These are phyloP conservation scores for Amanita molliuscula DNA, from an alignment of 768 basidiomycete genomes.

Conservation along the genomic window DNA sequence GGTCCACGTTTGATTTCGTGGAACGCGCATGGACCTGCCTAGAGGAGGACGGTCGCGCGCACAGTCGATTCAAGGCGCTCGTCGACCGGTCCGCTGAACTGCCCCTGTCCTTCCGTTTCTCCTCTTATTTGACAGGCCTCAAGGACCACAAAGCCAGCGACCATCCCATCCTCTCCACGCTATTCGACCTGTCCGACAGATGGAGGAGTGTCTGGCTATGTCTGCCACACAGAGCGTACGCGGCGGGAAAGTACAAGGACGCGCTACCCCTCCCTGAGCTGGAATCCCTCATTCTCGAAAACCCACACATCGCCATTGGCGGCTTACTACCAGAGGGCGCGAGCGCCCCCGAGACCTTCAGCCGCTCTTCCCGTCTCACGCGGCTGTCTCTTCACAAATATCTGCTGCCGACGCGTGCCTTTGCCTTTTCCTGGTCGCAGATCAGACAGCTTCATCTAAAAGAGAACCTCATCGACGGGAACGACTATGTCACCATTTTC, in stretches of 20 bases:
- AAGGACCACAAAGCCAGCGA: not conserved
- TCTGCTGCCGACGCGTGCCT: not conserved
- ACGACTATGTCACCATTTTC: not conserved
- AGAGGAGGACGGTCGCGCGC: not conserved
- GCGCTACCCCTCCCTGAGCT: not conserved
- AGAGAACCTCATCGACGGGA: not conserved
- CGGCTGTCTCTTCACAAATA: not conserved
- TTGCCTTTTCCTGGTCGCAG: slow-evolving; percentile 3
- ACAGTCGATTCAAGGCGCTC: not conserved
- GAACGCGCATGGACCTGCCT: not conserved
- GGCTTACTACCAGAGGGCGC: not conserved
- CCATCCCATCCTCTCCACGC: not conserved
- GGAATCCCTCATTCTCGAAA: slow-evolving; percentile 2
- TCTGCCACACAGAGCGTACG: not conserved
- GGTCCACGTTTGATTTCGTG: not conserved
- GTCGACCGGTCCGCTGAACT: not conserved
- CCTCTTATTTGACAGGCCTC: not conserved
- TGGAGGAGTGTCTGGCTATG: not conserved
- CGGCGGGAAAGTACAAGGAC: not conserved
- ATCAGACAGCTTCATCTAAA: slow-evolving; percentile 1
- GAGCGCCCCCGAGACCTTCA: not conserved
- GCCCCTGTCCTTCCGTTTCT: slow-evolving; percentile 2
- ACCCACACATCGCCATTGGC: not conserved
- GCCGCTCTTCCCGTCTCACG: not conserved
- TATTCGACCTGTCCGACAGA: not conserved